Conservation (phyloP, 441 rosid genomes). For the Sinapis alba region DNA sequence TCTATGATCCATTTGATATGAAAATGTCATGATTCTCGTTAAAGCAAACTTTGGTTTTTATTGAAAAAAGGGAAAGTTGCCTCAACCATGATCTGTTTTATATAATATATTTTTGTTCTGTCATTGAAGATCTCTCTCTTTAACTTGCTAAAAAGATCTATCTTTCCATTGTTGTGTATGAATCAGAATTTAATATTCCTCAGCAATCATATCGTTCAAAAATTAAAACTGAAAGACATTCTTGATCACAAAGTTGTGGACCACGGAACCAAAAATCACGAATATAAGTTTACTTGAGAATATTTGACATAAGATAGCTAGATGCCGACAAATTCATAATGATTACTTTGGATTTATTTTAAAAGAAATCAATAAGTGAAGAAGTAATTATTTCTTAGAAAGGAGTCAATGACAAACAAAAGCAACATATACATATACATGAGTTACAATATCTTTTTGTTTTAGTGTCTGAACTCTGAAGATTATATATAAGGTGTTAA, state of each 20-base stretch:
- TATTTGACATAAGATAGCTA: slow-evolving; percentile 34
- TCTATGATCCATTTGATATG: slow-evolving; percentile 17
- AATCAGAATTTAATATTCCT: slow-evolving; percentile 20
- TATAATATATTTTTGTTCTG: slow-evolving; percentile 33
- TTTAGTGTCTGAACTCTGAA: not conserved
- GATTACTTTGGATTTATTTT: slow-evolving; percentile 25
- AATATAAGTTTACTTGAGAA: slow-evolving; percentile 5
- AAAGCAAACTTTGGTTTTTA: slow-evolving; percentile 39
- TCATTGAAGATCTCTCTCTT: slow-evolving; percentile 38
- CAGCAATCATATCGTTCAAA: slow-evolving; percentile 32
- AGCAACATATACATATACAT: slow-evolving; percentile 22
- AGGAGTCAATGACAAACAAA: slow-evolving; percentile 36
- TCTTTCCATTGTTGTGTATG: slow-evolving; percentile 34
- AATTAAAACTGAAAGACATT: slow-evolving; percentile 37
- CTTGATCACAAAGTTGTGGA: slow-evolving; percentile 42
- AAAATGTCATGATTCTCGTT: slow-evolving; percentile 36
- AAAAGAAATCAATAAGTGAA: slow-evolving; percentile 22
- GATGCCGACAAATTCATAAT: slow-evolving; percentile 42
- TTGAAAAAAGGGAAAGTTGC: slow-evolving; percentile 39
- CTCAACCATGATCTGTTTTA: slow-evolving; percentile 38
- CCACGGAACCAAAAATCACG: slow-evolving; percentile 32
- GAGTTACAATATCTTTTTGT: slow-evolving; percentile 1
- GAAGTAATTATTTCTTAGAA: slow-evolving; percentile 36
- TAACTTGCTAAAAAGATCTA: slow-evolving; percentile 35
- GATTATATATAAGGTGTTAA: slow-evolving; percentile 31